A percentile compares a stretch with the other conserved stretches of the same genome.
Evolutionary conservation across 148 eudicot species (phyloP).

Genomic region (Persicaria tinctoria): DNA sequence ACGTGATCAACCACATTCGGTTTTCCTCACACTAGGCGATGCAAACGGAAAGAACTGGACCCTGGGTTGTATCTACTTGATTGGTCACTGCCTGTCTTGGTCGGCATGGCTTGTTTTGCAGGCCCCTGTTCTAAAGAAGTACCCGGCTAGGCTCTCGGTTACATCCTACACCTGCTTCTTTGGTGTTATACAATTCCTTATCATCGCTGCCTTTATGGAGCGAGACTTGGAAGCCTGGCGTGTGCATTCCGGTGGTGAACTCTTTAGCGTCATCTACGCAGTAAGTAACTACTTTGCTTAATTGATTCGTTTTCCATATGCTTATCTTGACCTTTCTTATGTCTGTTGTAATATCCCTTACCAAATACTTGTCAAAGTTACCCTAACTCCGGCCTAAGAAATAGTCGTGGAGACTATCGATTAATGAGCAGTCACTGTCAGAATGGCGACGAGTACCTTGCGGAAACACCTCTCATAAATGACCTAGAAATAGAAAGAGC

Average conservation of each 20-base stretch:
- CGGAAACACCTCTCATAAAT: too few species aligned
- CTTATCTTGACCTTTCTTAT: too few species aligned
- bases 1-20: slow-evolving; percentile 18
- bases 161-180: slow-evolving; percentile 94
- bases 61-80: slow-evolving; percentile 77
- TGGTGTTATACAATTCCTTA: slow-evolving; percentile 70
- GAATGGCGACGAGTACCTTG: too few species aligned
- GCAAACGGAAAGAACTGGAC: slow-evolving; percentile 85
- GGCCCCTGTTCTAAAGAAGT: slow-evolving; percentile 79
- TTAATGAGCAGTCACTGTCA: too few species aligned
- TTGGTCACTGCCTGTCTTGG: slow-evolving; percentile 93
- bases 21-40: slow-evolving; percentile 48
- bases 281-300: slow-evolving; percentile 31
- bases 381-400: too few species aligned
- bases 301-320: not conserved
- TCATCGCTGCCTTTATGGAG: slow-evolving; percentile 74
- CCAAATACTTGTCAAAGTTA: too few species aligned
- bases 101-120: slow-evolving; percentile 91
- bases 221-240: slow-evolving; percentile 77
- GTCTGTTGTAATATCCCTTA: too few species aligned
- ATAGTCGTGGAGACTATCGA: too few species aligned
- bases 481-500: too few species aligned
- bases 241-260: slow-evolving; percentile 74
- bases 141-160: slow-evolving; percentile 82
- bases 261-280: slow-evolving; percentile 84